These are phyloP conservation scores for Thalassiosira exigua DNA, from an alignment of 352 stramenopile species.

Conservation along the genomic window DNA sequence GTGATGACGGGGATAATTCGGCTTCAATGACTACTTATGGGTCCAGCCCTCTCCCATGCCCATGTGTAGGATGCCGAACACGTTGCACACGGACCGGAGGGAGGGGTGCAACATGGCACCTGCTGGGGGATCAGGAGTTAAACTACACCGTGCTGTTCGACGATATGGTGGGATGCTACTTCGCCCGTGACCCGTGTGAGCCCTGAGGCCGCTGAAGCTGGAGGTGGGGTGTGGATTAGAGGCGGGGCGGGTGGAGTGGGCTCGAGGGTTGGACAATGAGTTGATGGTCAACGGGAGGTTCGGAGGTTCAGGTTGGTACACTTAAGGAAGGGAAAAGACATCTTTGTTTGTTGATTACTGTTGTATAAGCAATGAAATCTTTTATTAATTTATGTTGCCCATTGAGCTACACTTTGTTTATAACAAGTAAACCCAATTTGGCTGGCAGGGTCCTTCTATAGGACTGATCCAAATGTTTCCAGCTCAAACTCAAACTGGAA, in stretches of 20 bases:
- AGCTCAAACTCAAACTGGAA: too few relatives aligned
- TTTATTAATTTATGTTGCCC: too few relatives aligned
- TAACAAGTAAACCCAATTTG: too few relatives aligned
- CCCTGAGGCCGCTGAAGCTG: conserved; percentile 87
- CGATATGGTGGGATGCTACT: conserved; percentile 87
- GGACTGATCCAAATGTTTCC: not conserved
- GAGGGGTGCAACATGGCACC: conserved; percentile 84
- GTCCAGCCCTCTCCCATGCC: conserved; percentile 82
- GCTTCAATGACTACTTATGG: too few relatives aligned
- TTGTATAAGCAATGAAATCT: too few relatives aligned
- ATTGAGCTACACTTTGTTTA: too few relatives aligned
- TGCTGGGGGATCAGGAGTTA: conserved; percentile 94
- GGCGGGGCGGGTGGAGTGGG: conserved; percentile 64
- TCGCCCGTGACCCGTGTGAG: conserved; percentile 85
- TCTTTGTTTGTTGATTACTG: too few relatives aligned
- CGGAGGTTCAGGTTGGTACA: conserved; percentile 68
- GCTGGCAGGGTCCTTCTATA: not conserved
- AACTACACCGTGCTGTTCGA: conserved; percentile 83
- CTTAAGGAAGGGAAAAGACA: not conserved
- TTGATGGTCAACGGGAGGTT: conserved; percentile 85
- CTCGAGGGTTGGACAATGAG: conserved; percentile 66
- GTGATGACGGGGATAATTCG: conserved; percentile 82
- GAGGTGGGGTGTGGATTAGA: conserved; percentile 87
- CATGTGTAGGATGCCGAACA: conserved; percentile 87
- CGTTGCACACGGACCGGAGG: conserved; percentile 68